These are phyloP conservation scores for Harringtonia aguacate DNA, from an alignment of 2,329 filamentous ascomycete species.

Conservation along the genomic window DNA sequence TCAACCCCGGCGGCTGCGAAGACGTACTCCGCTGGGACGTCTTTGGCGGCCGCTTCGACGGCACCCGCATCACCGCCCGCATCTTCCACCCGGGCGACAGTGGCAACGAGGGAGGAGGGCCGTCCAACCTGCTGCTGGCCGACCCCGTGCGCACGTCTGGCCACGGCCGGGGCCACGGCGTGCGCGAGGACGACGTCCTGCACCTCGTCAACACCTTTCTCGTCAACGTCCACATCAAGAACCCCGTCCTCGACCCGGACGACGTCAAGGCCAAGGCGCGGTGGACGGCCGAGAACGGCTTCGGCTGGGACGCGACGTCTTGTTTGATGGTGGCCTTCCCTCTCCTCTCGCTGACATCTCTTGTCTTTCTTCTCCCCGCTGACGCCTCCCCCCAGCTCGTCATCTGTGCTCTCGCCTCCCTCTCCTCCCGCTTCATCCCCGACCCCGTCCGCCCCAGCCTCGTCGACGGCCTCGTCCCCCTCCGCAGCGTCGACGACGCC, in stretches of 20 bases:
- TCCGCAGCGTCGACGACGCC: neutral
- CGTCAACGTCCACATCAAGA: slow-evolving; percentile 22
- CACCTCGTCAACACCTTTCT: slow-evolving; percentile 20
- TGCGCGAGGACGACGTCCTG: slow-evolving; percentile 18
- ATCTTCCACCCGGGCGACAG: too few relatives aligned
- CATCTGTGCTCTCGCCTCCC: neutral
- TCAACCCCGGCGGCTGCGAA: neutral
- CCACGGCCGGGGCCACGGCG: neutral
- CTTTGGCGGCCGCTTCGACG: too few relatives aligned
- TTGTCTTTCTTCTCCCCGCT: neutral
- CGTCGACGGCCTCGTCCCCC: neutral
- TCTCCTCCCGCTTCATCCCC: neutral
- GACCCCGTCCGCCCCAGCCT: neutral
- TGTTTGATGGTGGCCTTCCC: slow-evolving; percentile 17
- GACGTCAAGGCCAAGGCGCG: slow-evolving; percentile 14
- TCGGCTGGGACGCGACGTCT: slow-evolving; percentile 20
- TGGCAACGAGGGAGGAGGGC: too few relatives aligned
- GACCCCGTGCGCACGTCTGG: neutral
- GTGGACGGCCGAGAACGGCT: slow-evolving; percentile 15
- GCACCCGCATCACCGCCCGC: too few relatives aligned
- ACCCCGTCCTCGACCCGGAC: slow-evolving; percentile 22
- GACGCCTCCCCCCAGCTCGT: neutral
- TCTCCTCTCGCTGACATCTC: neutral
- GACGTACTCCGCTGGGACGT: slow-evolving; percentile 4
- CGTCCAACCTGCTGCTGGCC: too few relatives aligned